Evolutionary conservation across 176 grass and related monocot genomes (phyloP).

Genomic region (Bonia amplexicaulis): DNA sequence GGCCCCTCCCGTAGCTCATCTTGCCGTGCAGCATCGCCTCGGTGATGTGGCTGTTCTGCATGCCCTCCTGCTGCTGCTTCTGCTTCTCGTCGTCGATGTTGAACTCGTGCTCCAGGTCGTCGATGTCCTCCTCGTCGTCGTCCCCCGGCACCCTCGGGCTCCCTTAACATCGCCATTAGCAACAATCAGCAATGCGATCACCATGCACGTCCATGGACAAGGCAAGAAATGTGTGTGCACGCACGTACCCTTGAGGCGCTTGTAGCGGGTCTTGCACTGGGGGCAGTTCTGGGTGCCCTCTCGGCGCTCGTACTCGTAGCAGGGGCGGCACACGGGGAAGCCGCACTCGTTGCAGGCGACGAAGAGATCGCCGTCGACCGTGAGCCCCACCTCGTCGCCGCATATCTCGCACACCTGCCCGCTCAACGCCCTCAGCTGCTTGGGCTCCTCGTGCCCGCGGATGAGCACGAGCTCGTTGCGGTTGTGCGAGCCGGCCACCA

Average conservation of each 20-base stretch:
- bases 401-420: constrained; percentile 99
- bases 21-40: constrained; percentile 91
- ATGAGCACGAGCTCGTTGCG: constrained; percentile 96
- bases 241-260: constrained; percentile 77
- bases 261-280: constrained; percentile 99
- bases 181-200: neutral
- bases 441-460: constrained; percentile 95
- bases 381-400: constrained; percentile 75
- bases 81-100: constrained; percentile 73
- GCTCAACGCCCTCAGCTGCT: constrained; percentile 65
- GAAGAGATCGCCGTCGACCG: constrained; percentile 84
- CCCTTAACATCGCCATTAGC: constrained; percentile 26
- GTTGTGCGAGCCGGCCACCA: constrained; percentile 92
- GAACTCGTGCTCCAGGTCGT: constrained; percentile 94
- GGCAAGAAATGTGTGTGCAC: neutral
- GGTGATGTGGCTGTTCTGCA: constrained; percentile 67
- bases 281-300: constrained; percentile 96
- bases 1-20: constrained; percentile 86
- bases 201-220: neutral
- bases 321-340: constrained; percentile 91
- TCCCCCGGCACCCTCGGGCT: constrained; percentile 78
- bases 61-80: constrained; percentile 14
- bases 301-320: constrained; percentile 97
- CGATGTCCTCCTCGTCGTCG: constrained; percentile 89
- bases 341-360: constrained; percentile 98